Evolutionary conservation across 345 rosid species (phyloP).

Genomic region (Pelargonium nanum): DNA sequence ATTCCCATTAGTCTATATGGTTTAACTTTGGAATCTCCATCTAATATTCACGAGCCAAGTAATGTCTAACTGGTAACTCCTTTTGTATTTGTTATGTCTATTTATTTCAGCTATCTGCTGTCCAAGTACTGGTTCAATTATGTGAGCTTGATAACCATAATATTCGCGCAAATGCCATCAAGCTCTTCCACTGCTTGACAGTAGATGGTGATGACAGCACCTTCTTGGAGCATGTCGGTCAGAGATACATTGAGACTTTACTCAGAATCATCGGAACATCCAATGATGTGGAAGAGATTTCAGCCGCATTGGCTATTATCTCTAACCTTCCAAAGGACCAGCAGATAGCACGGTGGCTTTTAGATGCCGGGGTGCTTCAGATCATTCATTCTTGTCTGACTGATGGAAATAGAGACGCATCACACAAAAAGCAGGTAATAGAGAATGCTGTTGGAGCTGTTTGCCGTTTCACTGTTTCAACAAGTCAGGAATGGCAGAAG

Average conservation of each 20-base stretch:
- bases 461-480: conserved; percentile 37
- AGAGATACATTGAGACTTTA: conserved; percentile 34
- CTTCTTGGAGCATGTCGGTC: conserved; percentile 36
- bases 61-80: conserved; percentile 6
- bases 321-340: conserved; percentile 44
- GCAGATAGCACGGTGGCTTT: conserved; percentile 42
- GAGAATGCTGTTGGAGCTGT: conserved; percentile 50
- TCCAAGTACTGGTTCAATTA: conserved; percentile 43
- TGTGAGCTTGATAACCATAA: conserved; percentile 29
- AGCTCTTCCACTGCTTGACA: conserved; percentile 41
- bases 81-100: conserved; percentile 7
- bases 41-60: conserved; percentile 5
- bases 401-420: conserved; percentile 21
- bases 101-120: conserved; percentile 34
- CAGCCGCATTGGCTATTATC: conserved; percentile 44
- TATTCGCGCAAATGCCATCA: conserved; percentile 52
- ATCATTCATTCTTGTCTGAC: conserved; percentile 15
- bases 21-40: no score
- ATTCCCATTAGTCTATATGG: no score
- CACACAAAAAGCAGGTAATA: conserved; percentile 19
- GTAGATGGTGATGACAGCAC: conserved; percentile 36
- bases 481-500: conserved; percentile 40
- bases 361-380: conserved; percentile 32
- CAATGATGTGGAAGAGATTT: conserved; percentile 29
- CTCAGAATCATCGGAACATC: conserved; percentile 36